Evolutionary conservation across 371 early-diverging fungal species (phyloP), one percentile per base, ranked within the genome.

Genomic region (Lichtheimia ramosa): DNA sequence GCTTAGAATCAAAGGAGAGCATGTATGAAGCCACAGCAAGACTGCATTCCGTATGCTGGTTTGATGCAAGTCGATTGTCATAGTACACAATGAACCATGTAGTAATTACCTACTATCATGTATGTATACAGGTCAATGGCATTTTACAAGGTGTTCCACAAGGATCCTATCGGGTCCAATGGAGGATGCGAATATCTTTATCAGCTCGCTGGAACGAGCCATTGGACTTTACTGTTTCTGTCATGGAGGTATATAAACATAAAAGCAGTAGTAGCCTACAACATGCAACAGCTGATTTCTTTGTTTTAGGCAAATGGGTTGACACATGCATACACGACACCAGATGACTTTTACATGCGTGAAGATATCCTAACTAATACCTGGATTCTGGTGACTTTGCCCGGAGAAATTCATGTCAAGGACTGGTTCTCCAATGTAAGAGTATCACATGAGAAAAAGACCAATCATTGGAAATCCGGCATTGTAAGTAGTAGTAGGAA

Each of bases 21-120:
- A 39, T 25, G 15, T 73, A 68, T 54, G 73, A 74, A 18, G 59
- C 49, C 15, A 48, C 70, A 14, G 74, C 71, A 2, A 61, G 68
- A 21, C 46, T 77, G 24, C 48, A 61, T 16, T 71, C 73, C n/a
- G 71, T 77, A 15, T 73, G 73, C 57, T 71, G 71, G 70, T 64
- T 77, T 63, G 71, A 71, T 63, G 71, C 73, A 65, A 23, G 51
- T 34, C 21, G 21, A 25, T 20, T 23, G 16, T 40, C 7, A 25
- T 34, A 34, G 10, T 34, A 34, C 34, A 3, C 10, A 34, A 34
- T 10, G 34, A n/a, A 34, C 34, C 34, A 8, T 34, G 10, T 34
- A 10, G 10, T 34, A 34, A 8, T 8, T 2, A 8, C 8, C 10
- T 34, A n/a, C n/a, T n/a, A n/a, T n/a, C n/a, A n/a, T n/a, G n/a